Evolutionary conservation across 495 filamentous ascomycete species (phyloP).

Genomic region (Neurospora sp.): DNA sequence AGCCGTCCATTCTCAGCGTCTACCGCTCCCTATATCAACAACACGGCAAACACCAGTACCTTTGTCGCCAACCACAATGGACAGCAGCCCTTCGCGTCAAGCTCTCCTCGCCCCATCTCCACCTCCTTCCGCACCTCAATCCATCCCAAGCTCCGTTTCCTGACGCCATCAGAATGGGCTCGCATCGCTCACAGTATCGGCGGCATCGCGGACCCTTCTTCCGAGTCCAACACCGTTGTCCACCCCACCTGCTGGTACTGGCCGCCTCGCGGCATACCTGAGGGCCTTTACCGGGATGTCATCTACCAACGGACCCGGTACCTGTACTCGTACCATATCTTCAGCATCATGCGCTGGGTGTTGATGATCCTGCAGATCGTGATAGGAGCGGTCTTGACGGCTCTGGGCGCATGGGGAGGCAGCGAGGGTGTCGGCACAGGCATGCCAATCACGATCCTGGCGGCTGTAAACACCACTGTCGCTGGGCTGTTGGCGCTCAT

Average conservation of each 20-base stretch:
- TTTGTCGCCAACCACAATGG: neutral
- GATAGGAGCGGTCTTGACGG: constrained; percentile 34
- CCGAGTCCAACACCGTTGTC: constrained; percentile 30
- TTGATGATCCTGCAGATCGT: constrained; percentile 35
- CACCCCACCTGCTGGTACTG: constrained; percentile 33
- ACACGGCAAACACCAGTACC: neutral
- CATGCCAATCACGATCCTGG: constrained; percentile 33
- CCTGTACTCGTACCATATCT: constrained; percentile 20
- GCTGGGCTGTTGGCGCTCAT: constrained; percentile 39
- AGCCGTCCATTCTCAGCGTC: neutral
- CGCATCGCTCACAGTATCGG: constrained; percentile 35
- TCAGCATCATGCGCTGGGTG: constrained; percentile 27
- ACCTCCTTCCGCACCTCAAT: constrained; percentile 1
- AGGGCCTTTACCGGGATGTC: constrained; percentile 35
- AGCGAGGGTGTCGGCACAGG: constrained; percentile 15
- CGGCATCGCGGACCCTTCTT: constrained; percentile 26
- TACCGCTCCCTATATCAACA: neutral
- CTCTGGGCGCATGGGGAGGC: constrained; percentile 25
- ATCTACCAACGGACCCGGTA: constrained; percentile 31
- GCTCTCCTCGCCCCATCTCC: neutral
- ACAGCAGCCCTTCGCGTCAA: neutral
- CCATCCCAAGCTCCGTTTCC: constrained; percentile 16
- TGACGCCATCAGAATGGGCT: constrained; percentile 33
- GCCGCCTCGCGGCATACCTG: constrained; percentile 34
- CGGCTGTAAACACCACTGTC: constrained; percentile 37